Percentiles rank a stretch among this genome's conserved stretches.
phyloP scores from a whole-genome alignment of 2,329 filamentous ascomycete species.

The Fonsecaea pedrosoi region DNA sequence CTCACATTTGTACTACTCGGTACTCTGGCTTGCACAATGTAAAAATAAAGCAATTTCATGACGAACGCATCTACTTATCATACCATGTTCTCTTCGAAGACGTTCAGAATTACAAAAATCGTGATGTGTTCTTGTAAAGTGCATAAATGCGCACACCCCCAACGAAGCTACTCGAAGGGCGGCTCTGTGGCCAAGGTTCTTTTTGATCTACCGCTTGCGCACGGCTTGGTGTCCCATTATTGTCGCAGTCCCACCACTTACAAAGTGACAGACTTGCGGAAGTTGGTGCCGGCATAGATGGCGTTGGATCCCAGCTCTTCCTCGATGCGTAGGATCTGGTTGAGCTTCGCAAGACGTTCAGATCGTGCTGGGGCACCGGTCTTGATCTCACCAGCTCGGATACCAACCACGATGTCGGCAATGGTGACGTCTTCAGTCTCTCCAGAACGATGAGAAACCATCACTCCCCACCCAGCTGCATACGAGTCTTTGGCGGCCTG shows the following conservation, averaged over 20 bases:
- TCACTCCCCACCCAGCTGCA: constrained; percentile 94
- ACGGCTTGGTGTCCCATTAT: not conserved
- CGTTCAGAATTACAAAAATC: not conserved
- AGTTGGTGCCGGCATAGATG: constrained; percentile 88
- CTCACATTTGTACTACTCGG: no score
- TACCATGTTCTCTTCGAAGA: not conserved
- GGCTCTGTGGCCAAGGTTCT: not conserved
- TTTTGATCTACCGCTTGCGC: not conserved
- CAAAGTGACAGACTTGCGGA: constrained; percentile 88
- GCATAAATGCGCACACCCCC: not conserved
- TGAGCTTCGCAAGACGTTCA: constrained; percentile 98
- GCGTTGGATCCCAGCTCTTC: constrained; percentile 95
- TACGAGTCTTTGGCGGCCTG: constrained; percentile 99
- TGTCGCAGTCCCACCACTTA: constrained; percentile 55
- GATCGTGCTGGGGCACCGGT: constrained; percentile 94
- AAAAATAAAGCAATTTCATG: not conserved
- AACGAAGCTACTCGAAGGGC: constrained; percentile 10
- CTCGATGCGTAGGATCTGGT: constrained; percentile 99
- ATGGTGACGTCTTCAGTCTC: constrained; percentile 99
- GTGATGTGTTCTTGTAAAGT: constrained; percentile 5
- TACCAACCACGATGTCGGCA: constrained; percentile 95
- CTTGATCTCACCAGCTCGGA: constrained; percentile 98
- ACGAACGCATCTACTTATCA: not conserved
- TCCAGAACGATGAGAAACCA: constrained; percentile 98
- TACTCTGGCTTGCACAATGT: no score